These are phyloP conservation scores for Hypoxylon sp. DNA, from an alignment of 2,329 filamentous ascomycete species.

Conservation along the genomic window DNA sequence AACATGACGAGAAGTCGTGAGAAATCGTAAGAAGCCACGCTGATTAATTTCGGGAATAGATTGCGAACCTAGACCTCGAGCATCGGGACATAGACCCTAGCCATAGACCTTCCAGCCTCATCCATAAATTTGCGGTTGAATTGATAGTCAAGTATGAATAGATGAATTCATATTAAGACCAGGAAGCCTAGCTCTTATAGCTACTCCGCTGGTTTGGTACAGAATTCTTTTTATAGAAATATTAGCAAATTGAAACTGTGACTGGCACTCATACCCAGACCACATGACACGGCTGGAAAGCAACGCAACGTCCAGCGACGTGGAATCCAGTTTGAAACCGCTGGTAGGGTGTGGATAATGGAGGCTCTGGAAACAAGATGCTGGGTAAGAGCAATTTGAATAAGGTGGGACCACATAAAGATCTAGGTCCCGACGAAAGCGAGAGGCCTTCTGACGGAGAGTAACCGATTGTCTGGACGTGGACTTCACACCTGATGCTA, in stretches of 20 bases:
- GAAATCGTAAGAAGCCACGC: constrained; percentile 28
- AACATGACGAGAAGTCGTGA: constrained; percentile 43
- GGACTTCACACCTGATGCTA: constrained; percentile 50
- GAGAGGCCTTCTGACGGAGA: constrained; percentile 32
- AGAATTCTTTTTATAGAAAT: constrained; percentile 52
- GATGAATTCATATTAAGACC: constrained; percentile 61
- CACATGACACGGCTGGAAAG: constrained; percentile 38
- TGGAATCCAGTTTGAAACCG: constrained; percentile 19
- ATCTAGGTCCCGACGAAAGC: constrained; percentile 46
- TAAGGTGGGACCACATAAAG: constrained; percentile 35
- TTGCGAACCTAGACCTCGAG: constrained; percentile 47
- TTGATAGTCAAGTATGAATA: constrained; percentile 55
- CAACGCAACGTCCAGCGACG: constrained; percentile 32
- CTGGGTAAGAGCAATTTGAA: constrained; percentile 29
- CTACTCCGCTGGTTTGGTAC: constrained; percentile 39
- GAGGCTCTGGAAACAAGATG: constrained; percentile 41
- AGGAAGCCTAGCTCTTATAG: constrained; percentile 51
- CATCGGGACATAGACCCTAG: constrained; percentile 39
- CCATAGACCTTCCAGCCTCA: constrained; percentile 50
- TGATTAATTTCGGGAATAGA: constrained; percentile 42
- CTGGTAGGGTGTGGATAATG: constrained; percentile 31
- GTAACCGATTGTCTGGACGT: constrained; percentile 28
- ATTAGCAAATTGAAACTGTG: constrained; percentile 40
- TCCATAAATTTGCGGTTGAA: constrained; percentile 61
- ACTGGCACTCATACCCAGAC: constrained; percentile 11